Percentiles rank a stretch among this genome's conserved stretches.
phyloP scores from a whole-genome alignment of 495 filamentous ascomycete genomes.

The Lichina pygmaea region DNA sequence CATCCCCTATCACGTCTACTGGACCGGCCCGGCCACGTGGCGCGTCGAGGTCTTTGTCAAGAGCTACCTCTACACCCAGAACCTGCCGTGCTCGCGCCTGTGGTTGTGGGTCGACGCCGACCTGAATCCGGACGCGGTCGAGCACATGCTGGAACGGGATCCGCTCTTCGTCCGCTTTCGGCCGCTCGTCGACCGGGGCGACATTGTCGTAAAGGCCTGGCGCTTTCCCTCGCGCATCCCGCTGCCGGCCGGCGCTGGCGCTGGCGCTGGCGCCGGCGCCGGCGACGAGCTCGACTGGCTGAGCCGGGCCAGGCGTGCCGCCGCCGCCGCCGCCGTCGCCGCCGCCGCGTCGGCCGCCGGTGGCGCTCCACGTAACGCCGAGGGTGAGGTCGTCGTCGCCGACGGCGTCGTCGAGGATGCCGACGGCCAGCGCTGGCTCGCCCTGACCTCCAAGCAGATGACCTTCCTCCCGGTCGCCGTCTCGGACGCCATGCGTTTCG shows the following conservation, averaged over 20 bases:
- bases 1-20: constrained; percentile 28
- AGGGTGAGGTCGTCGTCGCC: constrained; percentile 17
- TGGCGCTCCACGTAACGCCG: constrained; percentile 1
- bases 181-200: constrained; percentile 24
- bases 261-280: constrained; percentile 3
- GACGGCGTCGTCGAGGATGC: constrained; percentile 20
- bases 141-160: constrained; percentile 21
- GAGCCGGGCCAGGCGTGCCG: constrained; percentile 16
- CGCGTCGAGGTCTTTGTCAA: constrained; percentile 29
- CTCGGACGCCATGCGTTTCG: constrained; percentile 18
- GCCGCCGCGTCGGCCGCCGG: neutral
- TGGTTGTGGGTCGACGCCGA: constrained; percentile 28
- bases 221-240: constrained; percentile 24
- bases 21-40: constrained; percentile 30
- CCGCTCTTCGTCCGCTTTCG: constrained; percentile 22
- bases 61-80: constrained; percentile 28
- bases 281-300: constrained; percentile 11
- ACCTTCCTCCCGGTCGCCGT: constrained; percentile 8
- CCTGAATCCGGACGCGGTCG: constrained; percentile 17
- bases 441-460: constrained; percentile 24
- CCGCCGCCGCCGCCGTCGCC: too few relatives aligned
- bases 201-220: constrained; percentile 24
- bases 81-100: constrained; percentile 23
- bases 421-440: constrained; percentile 22
- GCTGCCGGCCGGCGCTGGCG: constrained; percentile 16